Conservation (phyloP, 129 eudicot genomes). For the Lonicera japonica region DNA sequence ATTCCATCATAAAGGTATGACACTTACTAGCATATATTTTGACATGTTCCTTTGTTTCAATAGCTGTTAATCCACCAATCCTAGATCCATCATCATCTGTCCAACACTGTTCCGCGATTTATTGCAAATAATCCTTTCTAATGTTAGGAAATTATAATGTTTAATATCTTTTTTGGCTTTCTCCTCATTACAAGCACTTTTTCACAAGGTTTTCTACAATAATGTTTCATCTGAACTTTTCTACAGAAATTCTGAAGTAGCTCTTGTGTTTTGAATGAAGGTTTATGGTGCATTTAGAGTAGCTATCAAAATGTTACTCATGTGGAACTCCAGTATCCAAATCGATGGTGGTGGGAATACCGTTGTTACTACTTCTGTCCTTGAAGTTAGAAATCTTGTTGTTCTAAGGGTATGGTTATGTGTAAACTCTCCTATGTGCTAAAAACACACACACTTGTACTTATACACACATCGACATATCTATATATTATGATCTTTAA, state of each 20-base stretch:
- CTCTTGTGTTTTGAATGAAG: slow-evolving; percentile 29
- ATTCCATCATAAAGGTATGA: slow-evolving; percentile 69
- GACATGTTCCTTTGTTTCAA: neutral
- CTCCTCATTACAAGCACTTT: too few relatives aligned
- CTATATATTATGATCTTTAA: neutral
- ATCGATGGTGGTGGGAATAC: slow-evolving; percentile 82
- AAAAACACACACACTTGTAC: neutral
- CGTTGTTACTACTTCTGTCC: slow-evolving; percentile 68
- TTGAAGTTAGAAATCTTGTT: slow-evolving; percentile 89
- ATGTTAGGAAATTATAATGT: neutral
- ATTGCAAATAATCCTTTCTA: neutral
- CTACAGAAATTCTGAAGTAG: slow-evolving; percentile 10
- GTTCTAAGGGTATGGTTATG: slow-evolving; percentile 61
- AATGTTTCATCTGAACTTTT: neutral
- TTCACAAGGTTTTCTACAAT: neutral
- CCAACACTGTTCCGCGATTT: neutral
- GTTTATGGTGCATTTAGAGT: slow-evolving; percentile 89
- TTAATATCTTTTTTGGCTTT: too few relatives aligned
- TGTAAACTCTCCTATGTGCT: neutral
- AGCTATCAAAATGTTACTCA: slow-evolving; percentile 88
- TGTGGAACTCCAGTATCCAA: slow-evolving; percentile 79
- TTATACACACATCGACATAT: neutral
- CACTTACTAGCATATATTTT: neutral
- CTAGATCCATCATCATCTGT: too few relatives aligned
- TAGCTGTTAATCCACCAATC: too few relatives aligned